Base-by-base conservation (phyloP, 495 filamentous ascomycete species). In the Trypethelium eluteriae region DNA sequence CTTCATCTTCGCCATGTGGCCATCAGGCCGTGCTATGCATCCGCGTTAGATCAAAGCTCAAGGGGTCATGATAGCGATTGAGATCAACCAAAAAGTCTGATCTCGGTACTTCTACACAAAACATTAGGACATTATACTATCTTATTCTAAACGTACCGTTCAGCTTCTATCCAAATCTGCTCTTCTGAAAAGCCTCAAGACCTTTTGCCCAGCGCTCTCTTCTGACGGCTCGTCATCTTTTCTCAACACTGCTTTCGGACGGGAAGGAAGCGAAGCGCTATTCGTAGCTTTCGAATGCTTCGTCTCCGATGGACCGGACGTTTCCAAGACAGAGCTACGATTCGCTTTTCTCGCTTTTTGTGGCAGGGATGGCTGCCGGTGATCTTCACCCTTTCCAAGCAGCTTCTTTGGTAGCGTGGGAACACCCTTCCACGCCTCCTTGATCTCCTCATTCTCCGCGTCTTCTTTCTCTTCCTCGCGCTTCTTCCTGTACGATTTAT, bases 401-500 rank as follows among this genome's bases (percentile, higher is more conserved):
- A 59, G 53, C 18, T 59, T 34, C 32, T 59, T 59, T 59, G 53
- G 53, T 59, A 59, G 53, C 53, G 18, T 35, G 18, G 53, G 53
- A 36, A 59, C 53, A 59, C 32, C 18, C 53, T 59, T 59, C 53
- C 53, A 59, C 18, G 53, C 53, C 32, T 59, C 25, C 53, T 59
- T 59, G 32, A 59, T 59, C 32, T 59, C 53, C 53, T 59, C 53
- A 14, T 59, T 59, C 53, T 59, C 53, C 53, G 53, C 53, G 18
- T 59, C 53, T 36, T 59, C 53, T 36, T 59, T 59, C 53, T 59
- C 53, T 18, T 59, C 53, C 53, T 59, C 32, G 3, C 53, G 18
- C 53, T 59, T 59, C 32, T 36, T 59, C 53, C 18, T 59, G 32
- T 53, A 53, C n/a, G 53, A 59, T 36, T 34, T 34, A 36, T 59